These are phyloP conservation scores for Tillandsia fasciculata DNA, from an alignment of 176 grass and related monocot species.

Conservation along the genomic window DNA sequence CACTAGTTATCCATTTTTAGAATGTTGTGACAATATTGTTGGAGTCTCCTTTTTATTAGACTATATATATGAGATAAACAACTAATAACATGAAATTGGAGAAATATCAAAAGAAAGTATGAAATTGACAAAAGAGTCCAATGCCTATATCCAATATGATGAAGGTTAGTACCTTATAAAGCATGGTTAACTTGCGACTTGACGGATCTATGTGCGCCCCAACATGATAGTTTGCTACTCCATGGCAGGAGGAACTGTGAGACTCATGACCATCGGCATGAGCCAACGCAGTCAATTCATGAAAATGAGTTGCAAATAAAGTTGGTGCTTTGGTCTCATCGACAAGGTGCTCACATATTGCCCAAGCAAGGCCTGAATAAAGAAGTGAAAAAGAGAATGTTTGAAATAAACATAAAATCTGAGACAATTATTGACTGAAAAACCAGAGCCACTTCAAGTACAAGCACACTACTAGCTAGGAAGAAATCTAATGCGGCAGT, in stretches of 20 bases:
- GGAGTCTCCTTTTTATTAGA: no score
- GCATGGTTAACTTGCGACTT: constrained; percentile 90
- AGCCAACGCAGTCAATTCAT: constrained; percentile 88
- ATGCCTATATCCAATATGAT: constrained; percentile 4
- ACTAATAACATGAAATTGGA: background rate
- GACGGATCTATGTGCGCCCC: constrained; percentile 92
- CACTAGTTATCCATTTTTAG: no score
- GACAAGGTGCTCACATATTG: constrained; percentile 96
- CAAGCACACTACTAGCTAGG: background rate
- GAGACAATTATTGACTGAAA: constrained; percentile 13
- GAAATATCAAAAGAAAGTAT: background rate
- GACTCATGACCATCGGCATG: constrained; percentile 40
- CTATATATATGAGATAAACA: background rate
- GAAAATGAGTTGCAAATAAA: constrained; percentile 96
- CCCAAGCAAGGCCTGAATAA: constrained; percentile 82
- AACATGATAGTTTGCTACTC: constrained; percentile 98
- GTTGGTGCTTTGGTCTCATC: constrained; percentile 80
- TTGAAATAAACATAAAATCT: constrained; percentile 11
- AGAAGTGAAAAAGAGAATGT: constrained; percentile 10
- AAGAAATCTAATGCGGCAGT: no score
- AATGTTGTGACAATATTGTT: no score
- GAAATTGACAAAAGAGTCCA: constrained; percentile 1
- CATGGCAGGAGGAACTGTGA: constrained; percentile 20
- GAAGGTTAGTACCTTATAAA: constrained; percentile 63
- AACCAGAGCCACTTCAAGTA: constrained; percentile 16